Percentiles rank a stretch among this genome's conserved stretches.
Conservation (phyloP, 768 basidiomycete genomes). For the Porpolomopsis calyptriformis region DNA sequence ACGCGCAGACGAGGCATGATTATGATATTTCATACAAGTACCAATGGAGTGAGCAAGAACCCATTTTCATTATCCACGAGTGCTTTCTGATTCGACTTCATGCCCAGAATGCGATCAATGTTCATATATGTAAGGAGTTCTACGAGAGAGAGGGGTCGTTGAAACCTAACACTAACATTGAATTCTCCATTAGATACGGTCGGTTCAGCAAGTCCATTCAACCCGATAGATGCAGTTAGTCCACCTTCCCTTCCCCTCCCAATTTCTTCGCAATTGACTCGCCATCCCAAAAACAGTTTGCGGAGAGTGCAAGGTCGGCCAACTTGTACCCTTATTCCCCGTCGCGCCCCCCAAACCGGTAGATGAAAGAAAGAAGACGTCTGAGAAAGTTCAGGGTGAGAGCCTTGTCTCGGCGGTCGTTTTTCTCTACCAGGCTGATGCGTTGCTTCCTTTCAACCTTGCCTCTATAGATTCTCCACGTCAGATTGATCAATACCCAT, state of each 20-base stretch:
- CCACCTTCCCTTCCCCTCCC: not conserved
- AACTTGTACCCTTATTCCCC: constrained; percentile 46
- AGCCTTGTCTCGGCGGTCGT: not conserved
- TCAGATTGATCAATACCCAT: not conserved
- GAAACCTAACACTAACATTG: constrained; percentile 2
- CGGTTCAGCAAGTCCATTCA: constrained; percentile 65
- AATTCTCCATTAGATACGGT: constrained; percentile 47
- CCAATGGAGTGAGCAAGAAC: constrained; percentile 51
- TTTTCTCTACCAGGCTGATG: not conserved
- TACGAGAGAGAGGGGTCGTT: not conserved
- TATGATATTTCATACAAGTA: constrained; percentile 69
- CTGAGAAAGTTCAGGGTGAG: constrained; percentile 36
- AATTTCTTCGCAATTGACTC: not conserved
- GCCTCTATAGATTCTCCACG: constrained; percentile 33
- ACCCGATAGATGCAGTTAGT: constrained; percentile 52
- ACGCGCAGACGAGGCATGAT: constrained; percentile 50
- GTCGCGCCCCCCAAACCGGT: constrained; percentile 28
- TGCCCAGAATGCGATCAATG: constrained; percentile 53
- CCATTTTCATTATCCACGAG: constrained; percentile 6
- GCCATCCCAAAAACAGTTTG: constrained; percentile 58
- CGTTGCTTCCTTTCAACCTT: not conserved
- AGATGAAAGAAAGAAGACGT: constrained; percentile 34
- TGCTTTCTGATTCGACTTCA: not conserved
- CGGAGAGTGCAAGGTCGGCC: constrained; percentile 52
- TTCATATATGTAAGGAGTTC: constrained; percentile 40